phyloP scores from a whole-genome alignment of 257 asterid genomes.

The Henckelia pumila region DNA sequence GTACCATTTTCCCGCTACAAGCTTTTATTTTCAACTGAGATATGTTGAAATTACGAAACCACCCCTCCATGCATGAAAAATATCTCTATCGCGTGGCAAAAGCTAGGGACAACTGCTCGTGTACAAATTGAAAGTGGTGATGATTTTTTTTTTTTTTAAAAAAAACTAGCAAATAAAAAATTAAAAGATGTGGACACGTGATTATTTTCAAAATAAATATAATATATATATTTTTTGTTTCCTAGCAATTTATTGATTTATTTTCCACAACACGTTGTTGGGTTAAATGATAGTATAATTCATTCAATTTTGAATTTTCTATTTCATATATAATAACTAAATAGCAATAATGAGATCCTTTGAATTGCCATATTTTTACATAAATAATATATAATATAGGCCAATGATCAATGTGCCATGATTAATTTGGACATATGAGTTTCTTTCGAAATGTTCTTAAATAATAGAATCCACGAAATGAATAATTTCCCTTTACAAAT shows the following conservation, averaged over 20 bases:
- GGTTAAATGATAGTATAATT: no score
- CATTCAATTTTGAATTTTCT: no score
- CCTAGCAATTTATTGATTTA: no score
- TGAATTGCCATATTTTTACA: background rate
- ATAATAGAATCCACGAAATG: no score
- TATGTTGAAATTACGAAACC: slow-evolving; percentile 16
- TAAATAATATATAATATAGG: no score
- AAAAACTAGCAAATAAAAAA: background rate
- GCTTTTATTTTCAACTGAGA: slow-evolving; percentile 28
- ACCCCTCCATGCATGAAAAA: slow-evolving; percentile 16
- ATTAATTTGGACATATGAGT: background rate
- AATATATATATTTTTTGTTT: slow-evolving; percentile 6
- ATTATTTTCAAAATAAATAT: slow-evolving; percentile 15
- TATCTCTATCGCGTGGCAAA: slow-evolving; percentile 13
- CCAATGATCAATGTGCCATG: background rate
- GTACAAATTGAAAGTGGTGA: slow-evolving; percentile 24
- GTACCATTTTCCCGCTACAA: slow-evolving; percentile 44
- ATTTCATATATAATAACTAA: no score
- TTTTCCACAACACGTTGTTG: no score
- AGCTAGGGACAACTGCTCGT: slow-evolving; percentile 29
- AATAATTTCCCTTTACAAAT: no score
- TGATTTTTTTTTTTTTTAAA: slow-evolving; percentile 9
- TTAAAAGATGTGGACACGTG: slow-evolving; percentile 18
- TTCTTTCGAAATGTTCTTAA: no score
- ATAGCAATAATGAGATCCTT: background rate